phyloP scores from a whole-genome alignment of 371 early-diverging fungal species.

The Mucor piriformis region DNA sequence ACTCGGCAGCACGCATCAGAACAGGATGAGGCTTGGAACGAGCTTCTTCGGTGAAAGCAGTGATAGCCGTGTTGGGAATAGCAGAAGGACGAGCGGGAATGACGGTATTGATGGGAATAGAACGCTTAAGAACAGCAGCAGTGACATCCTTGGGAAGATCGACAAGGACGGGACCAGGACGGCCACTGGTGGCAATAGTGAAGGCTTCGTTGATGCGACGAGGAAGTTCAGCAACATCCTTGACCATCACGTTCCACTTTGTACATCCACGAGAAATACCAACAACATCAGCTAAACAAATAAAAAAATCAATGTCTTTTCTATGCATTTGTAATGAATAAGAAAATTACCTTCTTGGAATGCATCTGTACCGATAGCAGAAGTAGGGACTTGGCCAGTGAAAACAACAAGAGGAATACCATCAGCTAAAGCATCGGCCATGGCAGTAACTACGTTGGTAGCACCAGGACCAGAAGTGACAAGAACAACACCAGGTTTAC shows the following conservation, averaged over 20 bases:
- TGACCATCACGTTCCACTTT: slow-evolving; percentile 98
- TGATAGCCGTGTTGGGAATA: slow-evolving; percentile 53
- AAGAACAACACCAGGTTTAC: slow-evolving; percentile 93
- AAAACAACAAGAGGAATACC: slow-evolving; percentile 96
- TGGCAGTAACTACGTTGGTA: slow-evolving; percentile 95
- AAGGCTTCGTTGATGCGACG: slow-evolving; percentile 97
- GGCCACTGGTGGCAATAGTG: slow-evolving; percentile 92
- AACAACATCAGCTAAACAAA: slow-evolving; percentile 79
- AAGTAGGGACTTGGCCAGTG: slow-evolving; percentile 91
- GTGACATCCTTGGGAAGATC: slow-evolving; percentile 98
- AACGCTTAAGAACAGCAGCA: slow-evolving; percentile 82
- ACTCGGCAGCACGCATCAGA: slow-evolving; percentile 71
- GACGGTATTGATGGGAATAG: slow-evolving; percentile 74
- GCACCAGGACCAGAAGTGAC: slow-evolving; percentile 99
- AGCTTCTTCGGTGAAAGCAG: slow-evolving; percentile 49
- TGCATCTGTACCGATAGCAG: slow-evolving; percentile 94
- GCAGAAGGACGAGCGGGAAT: slow-evolving; percentile 67
- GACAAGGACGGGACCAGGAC: slow-evolving; percentile 96
- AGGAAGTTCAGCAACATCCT: slow-evolving; percentile 93
- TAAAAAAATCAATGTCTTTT: no score
- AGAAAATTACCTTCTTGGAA: slow-evolving; percentile 93
- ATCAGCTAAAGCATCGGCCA: slow-evolving; percentile 96
- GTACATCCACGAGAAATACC: slow-evolving; percentile 96
- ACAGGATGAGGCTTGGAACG: slow-evolving; percentile 54
- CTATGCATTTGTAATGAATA: no score